phyloP scores from a whole-genome alignment of 257 asterid genomes.

The Jasminum sambac region DNA sequence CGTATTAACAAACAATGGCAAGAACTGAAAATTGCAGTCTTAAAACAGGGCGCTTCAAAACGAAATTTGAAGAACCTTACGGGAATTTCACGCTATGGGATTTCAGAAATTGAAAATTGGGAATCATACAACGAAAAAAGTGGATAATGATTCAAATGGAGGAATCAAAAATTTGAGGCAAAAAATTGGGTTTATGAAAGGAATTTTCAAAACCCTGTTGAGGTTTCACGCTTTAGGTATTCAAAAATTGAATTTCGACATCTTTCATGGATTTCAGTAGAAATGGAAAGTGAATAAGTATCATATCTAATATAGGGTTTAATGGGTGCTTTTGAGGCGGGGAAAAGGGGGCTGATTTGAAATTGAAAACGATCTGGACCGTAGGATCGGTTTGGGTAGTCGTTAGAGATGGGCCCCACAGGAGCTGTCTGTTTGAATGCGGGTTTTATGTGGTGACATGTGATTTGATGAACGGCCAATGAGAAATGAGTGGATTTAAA shows the following conservation, averaged over 20 bases:
- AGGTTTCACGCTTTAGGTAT: background rate
- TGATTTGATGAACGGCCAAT: constrained; percentile 23
- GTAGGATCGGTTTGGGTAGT: constrained; percentile 47
- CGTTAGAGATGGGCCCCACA: constrained; percentile 65
- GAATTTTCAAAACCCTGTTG: background rate
- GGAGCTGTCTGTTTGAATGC: constrained; percentile 36
- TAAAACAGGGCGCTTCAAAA: constrained; percentile 10
- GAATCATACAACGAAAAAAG: background rate
- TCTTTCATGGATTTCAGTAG: constrained; percentile 4
- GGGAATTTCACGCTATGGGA: background rate
- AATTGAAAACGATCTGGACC: constrained; percentile 46
- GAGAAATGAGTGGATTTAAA: background rate
- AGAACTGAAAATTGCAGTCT: constrained; percentile 3
- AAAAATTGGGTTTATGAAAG: background rate
- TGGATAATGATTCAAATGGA: background rate
- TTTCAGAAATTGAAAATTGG: background rate
- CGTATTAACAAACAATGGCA: constrained; percentile 19
- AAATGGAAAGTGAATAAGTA: constrained; percentile 4
- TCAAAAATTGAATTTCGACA: background rate
- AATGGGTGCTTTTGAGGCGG: constrained; percentile 57
- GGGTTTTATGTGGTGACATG: background rate
- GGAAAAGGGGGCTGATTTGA: constrained; percentile 48
- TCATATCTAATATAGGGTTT: constrained; percentile 21
- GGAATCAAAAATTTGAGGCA: background rate
- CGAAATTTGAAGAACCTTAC: background rate